phyloP scores from a whole-genome alignment of 805 yeast species.

The Myxozyma geophila region DNA sequence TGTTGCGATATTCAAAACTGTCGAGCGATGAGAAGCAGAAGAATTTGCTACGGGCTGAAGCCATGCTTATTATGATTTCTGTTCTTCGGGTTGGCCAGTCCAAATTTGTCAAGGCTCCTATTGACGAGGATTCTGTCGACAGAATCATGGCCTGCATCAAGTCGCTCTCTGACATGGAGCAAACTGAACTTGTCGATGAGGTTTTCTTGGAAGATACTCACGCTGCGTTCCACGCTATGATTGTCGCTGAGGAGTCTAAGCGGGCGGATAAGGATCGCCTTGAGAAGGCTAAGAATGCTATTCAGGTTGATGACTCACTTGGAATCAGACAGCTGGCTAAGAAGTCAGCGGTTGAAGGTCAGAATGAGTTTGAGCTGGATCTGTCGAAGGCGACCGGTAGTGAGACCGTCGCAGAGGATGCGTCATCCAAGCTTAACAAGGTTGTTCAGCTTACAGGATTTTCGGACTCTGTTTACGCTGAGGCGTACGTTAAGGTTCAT shows the following conservation, averaged over 20 bases:
- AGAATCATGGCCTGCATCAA: constrained; percentile 87
- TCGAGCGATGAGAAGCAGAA: constrained; percentile 56
- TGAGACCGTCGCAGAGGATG: constrained; percentile 52
- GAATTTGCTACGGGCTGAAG: constrained; percentile 93
- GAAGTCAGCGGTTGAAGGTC: constrained; percentile 45
- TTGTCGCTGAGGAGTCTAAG: constrained; percentile 62
- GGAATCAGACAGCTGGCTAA: constrained; percentile 76
- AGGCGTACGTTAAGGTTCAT: constrained; percentile 93
- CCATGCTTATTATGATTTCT: constrained; percentile 88
- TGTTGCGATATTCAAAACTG: constrained; percentile 69
- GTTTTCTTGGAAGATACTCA: constrained; percentile 89
- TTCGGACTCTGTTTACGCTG: constrained; percentile 97
- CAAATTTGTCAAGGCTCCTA: constrained; percentile 65
- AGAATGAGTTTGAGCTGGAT: constrained; percentile 62
- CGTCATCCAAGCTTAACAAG: constrained; percentile 79
- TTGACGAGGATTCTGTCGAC: constrained; percentile 97
- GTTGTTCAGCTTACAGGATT: constrained; percentile 96
- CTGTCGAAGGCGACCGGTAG: constrained; percentile 57
- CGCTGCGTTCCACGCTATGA: constrained; percentile 76
- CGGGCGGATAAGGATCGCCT: constrained; percentile 57
- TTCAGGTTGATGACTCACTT: constrained; percentile 78
- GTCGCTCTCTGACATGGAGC: constrained; percentile 66
- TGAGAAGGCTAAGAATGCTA: constrained; percentile 64
- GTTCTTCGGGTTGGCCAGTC: constrained; percentile 87
- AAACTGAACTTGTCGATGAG: constrained; percentile 53